These are phyloP conservation scores for Calophaca sinica DNA, from an alignment of 306 rosid species.

Conservation along the genomic window DNA sequence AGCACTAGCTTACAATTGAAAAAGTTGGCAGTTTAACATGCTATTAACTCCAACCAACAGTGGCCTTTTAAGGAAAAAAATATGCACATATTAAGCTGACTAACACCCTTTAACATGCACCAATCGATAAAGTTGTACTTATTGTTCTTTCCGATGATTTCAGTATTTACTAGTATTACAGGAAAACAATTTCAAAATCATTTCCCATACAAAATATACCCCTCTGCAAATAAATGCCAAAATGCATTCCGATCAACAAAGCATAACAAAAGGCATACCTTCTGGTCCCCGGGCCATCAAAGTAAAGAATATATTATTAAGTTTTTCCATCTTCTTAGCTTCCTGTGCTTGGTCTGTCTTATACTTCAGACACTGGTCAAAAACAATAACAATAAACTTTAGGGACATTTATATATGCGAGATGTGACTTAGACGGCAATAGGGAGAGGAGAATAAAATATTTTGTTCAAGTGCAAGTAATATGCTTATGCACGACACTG, in stretches of 20 bases:
- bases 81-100: constrained; percentile 11
- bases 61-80: constrained; percentile 7
- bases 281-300: constrained; percentile 97
- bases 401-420: constrained; percentile 36
- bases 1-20: constrained; percentile 32
- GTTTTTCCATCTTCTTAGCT: constrained; percentile 86
- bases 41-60: constrained; percentile 7
- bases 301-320: constrained; percentile 86
- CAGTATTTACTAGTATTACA: constrained; percentile 30
- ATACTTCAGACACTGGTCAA: constrained; percentile 83
- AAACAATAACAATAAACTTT: constrained; percentile 42
- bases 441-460: constrained; percentile 38
- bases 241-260: constrained; percentile 32
- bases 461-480: constrained; percentile 34
- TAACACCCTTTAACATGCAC: constrained; percentile 2
- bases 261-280: constrained; percentile 56
- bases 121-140: constrained; percentile 20
- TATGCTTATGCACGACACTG: constrained; percentile 41
- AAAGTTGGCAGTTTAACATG: constrained; percentile 33
- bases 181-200: constrained; percentile 19
- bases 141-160: constrained; percentile 23
- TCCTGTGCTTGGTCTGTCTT: constrained; percentile 98
- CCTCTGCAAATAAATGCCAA: constrained; percentile 34
- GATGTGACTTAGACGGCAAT: constrained; percentile 37
- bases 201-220: constrained; percentile 28